phyloP scores from a whole-genome alignment of 148 eudicot genomes.

The Chenopodium quinoa region DNA sequence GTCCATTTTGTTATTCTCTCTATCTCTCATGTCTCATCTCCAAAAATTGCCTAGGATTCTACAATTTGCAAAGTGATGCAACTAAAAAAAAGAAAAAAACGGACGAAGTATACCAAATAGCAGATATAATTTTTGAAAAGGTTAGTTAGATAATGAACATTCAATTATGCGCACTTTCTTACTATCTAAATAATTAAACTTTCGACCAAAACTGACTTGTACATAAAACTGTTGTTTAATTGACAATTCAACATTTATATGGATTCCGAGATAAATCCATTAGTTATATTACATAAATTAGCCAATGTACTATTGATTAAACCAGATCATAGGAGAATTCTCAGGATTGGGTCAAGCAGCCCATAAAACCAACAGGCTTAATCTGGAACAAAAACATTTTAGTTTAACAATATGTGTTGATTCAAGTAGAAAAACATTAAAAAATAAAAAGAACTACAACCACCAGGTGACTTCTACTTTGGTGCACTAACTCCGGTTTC shows the following conservation, averaged over 20 bases:
- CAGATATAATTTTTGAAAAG: neutral
- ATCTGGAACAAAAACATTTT: too few species aligned
- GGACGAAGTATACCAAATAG: neutral
- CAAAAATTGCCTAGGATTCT: too few species aligned
- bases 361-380: too few species aligned
- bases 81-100: too few species aligned
- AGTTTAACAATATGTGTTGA: too few species aligned
- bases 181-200: neutral
- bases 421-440: too few species aligned
- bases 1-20: too few species aligned
- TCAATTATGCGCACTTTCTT: neutral
- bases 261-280: neutral
- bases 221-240: neutral
- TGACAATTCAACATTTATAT: neutral
- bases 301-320: neutral
- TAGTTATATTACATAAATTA: neutral
- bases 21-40: too few species aligned
- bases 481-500: neutral
- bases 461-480: neutral
- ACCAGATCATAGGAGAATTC: neutral
- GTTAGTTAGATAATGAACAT: neutral
- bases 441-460: too few species aligned
- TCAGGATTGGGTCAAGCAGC: too few species aligned
- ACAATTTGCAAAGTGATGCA: too few species aligned
- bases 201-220: neutral